phyloP scores from a whole-genome alignment of 1,284 basidiomycete species.

The Rhodotorula sp. region DNA sequence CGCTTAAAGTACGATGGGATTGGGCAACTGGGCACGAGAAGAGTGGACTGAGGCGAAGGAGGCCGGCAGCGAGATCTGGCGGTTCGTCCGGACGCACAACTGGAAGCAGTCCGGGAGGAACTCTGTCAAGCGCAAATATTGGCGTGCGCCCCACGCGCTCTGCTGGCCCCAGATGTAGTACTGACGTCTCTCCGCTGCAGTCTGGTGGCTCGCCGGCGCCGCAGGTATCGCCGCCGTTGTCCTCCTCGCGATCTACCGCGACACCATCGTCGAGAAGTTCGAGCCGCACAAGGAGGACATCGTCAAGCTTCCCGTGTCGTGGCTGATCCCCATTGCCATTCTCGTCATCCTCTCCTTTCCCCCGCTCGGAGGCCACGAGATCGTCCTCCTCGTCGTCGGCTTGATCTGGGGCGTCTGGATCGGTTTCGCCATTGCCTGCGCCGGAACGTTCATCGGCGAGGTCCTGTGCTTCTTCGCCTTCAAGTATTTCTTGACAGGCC shows the following conservation, averaged over 20 bases:
- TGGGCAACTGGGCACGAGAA: conserved; percentile 4
- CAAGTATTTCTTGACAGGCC: conserved; percentile 47
- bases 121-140: conserved; percentile 28
- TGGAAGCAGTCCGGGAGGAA: conserved; percentile 24
- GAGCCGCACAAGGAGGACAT: conserved; percentile 34
- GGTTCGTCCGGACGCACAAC: conserved; percentile 25
- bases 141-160: conserved; percentile 6
- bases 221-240: conserved; percentile 13
- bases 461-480: conserved; percentile 48
- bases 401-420: conserved; percentile 51
- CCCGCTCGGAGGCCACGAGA: conserved; percentile 46
- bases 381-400: conserved; percentile 30
- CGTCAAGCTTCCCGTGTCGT: conserved; percentile 42
- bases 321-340: conserved; percentile 47
- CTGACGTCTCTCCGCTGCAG: neutral
- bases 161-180: neutral
- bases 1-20: conserved; percentile 13
- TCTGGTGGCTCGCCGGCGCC: conserved; percentile 28
- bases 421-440: conserved; percentile 48
- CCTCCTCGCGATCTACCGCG: conserved; percentile 28
- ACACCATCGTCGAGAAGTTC: conserved; percentile 27
- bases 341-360: conserved; percentile 52
- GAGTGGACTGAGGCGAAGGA: conserved; percentile 32
- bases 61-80: conserved; percentile 17
- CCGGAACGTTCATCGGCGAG: conserved; percentile 49